Percentiles rank a stretch among this genome's conserved stretches.
Conservation (phyloP, 805 yeast genomes). For the Ogataea zsoltii region DNA sequence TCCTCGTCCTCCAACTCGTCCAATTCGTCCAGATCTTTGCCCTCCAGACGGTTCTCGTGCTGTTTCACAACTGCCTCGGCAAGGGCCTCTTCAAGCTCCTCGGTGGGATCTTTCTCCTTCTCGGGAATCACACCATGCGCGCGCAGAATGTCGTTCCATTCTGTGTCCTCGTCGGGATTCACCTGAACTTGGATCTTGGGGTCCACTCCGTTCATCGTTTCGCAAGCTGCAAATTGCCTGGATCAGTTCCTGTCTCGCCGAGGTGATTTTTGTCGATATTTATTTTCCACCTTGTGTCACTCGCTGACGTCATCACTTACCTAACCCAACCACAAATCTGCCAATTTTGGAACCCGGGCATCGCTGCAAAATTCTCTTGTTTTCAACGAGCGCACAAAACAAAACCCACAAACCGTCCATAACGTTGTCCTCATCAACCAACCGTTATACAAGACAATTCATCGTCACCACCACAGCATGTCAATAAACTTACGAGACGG, state of each 20-base stretch:
- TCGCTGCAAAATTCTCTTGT: too few relatives aligned
- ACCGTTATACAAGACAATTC: too few relatives aligned
- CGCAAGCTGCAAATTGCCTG: too few relatives aligned
- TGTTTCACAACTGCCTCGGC: constrained; percentile 79
- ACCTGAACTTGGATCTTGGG: constrained; percentile 80
- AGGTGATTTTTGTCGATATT: too few relatives aligned
- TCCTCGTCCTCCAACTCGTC: constrained; percentile 91
- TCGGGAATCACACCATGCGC: constrained; percentile 91
- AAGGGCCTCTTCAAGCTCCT: constrained; percentile 81
- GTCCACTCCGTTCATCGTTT: constrained; percentile 33
- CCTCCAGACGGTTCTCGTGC: constrained; percentile 81
- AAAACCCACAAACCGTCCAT: too few relatives aligned
- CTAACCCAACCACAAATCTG: too few relatives aligned
- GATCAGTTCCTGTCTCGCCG: too few relatives aligned
- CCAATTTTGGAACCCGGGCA: too few relatives aligned
- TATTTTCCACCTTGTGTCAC: too few relatives aligned
- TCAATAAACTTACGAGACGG: constrained; percentile 39
- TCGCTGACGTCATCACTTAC: not conserved
- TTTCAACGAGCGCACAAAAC: too few relatives aligned
- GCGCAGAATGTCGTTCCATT: constrained; percentile 96
- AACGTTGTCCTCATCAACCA: too few relatives aligned
- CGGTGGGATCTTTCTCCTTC: constrained; percentile 85
- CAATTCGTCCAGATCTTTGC: constrained; percentile 73
- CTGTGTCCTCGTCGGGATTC: constrained; percentile 95
- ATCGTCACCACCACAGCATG: constrained; percentile 21